Evolutionary conservation across 2,329 filamentous ascomycete genomes (phyloP).

Genomic region (Clarireedia sp.): DNA sequence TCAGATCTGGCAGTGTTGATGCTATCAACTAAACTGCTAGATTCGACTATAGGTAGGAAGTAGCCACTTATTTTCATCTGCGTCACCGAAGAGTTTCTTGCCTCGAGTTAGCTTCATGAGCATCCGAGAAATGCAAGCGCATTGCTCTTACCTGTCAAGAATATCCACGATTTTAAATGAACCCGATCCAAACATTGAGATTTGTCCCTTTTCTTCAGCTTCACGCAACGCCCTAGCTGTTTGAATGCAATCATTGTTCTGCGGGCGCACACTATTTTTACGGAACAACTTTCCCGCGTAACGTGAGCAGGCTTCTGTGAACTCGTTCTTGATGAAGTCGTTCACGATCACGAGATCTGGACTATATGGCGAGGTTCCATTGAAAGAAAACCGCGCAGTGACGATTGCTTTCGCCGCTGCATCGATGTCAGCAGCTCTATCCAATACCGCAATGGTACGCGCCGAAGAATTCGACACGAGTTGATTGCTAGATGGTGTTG

Average conservation of each 20-base stretch:
- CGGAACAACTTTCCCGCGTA: constrained; percentile 9
- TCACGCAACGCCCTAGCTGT: neutral
- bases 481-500: constrained; percentile 31
- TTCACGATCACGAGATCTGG: constrained; percentile 59
- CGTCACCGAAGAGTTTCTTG: constrained; percentile 26
- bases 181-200: constrained; percentile 7
- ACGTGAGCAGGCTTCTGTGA: constrained; percentile 26
- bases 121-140: neutral
- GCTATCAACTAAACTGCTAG: constrained; percentile 46
- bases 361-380: constrained; percentile 50
- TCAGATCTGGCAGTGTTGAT: constrained; percentile 29
- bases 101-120: neutral
- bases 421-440: constrained; percentile 48
- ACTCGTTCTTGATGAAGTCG: constrained; percentile 49
- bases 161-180: constrained; percentile 10
- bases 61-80: constrained; percentile 35
- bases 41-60: constrained; percentile 38
- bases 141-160: constrained; percentile 10
- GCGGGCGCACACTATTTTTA: neutral
- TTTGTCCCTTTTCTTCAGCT: constrained; percentile 5
- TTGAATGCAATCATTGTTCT: neutral
- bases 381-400: constrained; percentile 45
- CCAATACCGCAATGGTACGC: constrained; percentile 47
- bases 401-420: constrained; percentile 46
- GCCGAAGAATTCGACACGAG: constrained; percentile 19